phyloP scores from a whole-genome alignment of 2,329 filamentous ascomycete species.

The Penicillium sp. region DNA sequence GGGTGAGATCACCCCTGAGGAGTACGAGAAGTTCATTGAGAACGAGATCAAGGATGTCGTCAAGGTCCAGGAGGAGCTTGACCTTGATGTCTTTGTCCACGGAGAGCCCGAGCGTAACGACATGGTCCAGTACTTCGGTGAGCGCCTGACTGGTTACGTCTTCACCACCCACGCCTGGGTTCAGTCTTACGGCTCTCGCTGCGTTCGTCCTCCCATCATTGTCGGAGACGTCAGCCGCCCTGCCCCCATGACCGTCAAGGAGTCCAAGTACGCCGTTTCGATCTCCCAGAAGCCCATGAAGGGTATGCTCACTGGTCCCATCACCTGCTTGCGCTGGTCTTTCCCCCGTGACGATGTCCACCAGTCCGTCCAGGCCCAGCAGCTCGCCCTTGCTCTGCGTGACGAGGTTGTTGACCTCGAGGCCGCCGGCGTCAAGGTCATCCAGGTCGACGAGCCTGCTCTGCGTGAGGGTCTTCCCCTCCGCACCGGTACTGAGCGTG shows the following conservation, averaged over 20 bases:
- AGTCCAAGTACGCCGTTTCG: slow-evolving; percentile 97
- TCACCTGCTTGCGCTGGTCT: slow-evolving; percentile 98
- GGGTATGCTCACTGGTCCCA: slow-evolving; percentile 99
- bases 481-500: slow-evolving; percentile 87
- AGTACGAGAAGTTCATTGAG: slow-evolving; percentile 99
- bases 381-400: slow-evolving; percentile 95
- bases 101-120: slow-evolving; percentile 99
- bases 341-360: slow-evolving; percentile 99
- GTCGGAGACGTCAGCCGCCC: slow-evolving; percentile 98
- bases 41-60: slow-evolving; percentile 95
- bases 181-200: slow-evolving; percentile 96
- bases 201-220: slow-evolving; percentile 96
- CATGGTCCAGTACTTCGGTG: slow-evolving; percentile 99
- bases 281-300: slow-evolving; percentile 99
- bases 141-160: slow-evolving; percentile 92
- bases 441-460: slow-evolving; percentile 98
- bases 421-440: slow-evolving; percentile 93
- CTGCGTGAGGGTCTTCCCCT: slow-evolving; percentile 99
- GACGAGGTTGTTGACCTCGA: slow-evolving; percentile 98
- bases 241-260: slow-evolving; percentile 98
- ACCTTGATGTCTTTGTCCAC: slow-evolving; percentile 94
- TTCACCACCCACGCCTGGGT: slow-evolving; percentile 97
- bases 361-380: slow-evolving; percentile 97
- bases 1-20: slow-evolving; percentile 83
- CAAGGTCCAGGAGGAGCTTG: slow-evolving; percentile 97